Evolutionary conservation across 129 eudicot genomes (phyloP), one percentile per base, ranked within the genome.

Genomic region (Escallonia herrerae): DNA sequence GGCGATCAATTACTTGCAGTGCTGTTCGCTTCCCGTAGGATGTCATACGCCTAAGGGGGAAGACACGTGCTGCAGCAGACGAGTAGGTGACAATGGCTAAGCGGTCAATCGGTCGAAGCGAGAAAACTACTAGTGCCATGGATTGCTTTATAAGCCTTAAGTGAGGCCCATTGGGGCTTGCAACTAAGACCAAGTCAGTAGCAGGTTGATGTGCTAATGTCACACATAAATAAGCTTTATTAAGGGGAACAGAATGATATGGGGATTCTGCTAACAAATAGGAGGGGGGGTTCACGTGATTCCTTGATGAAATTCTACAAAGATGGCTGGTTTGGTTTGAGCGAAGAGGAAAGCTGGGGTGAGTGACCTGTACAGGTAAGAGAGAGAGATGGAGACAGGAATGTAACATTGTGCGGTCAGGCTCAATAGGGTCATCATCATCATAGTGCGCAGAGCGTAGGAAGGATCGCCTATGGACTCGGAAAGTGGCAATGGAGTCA

Each of bases 1-100:
- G 62, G 40, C 95, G 85, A 37, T 91, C 96, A 53, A 91, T 83
- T 53, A 88, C 89, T 72, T 81, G 96, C 13, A 88, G 71, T 6
- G 97, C 96, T 4, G 91, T 76, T 37, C 96, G 72, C 57, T 88
- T 87, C 41, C 97, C 97, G 22, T 81, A 83, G 22, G 95, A 73
- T 6, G 96, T 87, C 97, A 91, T 91, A 49, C 97, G 82, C 62
- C 84, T 72, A 0, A 91, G 87, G 5, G 97, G 96, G 74, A 88
- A 87, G 22, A 87, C 80, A 0, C 96, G 87, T 6, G 95, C 86
- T 45, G 96, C 97, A 52, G 86, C 72, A 5, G 90, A 91, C 0
- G 97, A 91, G 85, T 83, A 85, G 38, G 96, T 80, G 50, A 85
- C 96, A 33, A 91, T 87, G 11, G 97, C 95, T 68, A 91, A 61